phyloP scores from a whole-genome alignment of 192 early-diverging fungal genomes.

The Chytriomyces confervae region DNA sequence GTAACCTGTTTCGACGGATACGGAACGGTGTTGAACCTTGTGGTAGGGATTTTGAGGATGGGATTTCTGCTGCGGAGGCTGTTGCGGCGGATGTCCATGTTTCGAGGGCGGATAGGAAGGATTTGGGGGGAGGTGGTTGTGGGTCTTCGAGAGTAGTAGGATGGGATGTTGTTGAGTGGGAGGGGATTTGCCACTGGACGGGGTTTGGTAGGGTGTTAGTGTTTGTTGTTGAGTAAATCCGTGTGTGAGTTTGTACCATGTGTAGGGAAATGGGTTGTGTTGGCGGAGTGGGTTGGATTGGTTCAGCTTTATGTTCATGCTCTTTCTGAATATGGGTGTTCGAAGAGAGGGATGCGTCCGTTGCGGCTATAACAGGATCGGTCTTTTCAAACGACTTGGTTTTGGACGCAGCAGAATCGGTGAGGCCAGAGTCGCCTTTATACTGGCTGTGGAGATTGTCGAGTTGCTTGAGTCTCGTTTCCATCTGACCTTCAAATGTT shows the following conservation, averaged over 20 bases:
- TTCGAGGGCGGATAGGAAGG: not conserved
- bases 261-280: not conserved
- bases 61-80: constrained; percentile 9
- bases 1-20: not conserved
- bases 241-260: not conserved
- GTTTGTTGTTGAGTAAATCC: not conserved
- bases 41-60: constrained; percentile 5
- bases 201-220: not conserved
- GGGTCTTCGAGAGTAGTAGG: not conserved
- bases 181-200: not conserved
- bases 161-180: not conserved
- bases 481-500: constrained; percentile 2
- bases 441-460: constrained; percentile 5
- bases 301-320: not conserved
- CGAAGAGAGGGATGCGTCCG: not conserved
- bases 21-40: constrained; percentile 9
- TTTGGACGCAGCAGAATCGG: not conserved
- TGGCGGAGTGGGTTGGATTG: not conserved
- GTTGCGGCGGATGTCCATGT: constrained; percentile 9
- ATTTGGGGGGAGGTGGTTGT: not conserved
- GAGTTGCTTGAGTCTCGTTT: not conserved
- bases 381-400: too few relatives aligned
- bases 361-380: not conserved
- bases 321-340: not conserved
- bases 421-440: constrained; percentile 1